A percentile compares a stretch with the other conserved stretches of the same genome.
Evolutionary conservation across 768 basidiomycete species (phyloP).

Genomic region (Cyclocybe cylindracea): DNA sequence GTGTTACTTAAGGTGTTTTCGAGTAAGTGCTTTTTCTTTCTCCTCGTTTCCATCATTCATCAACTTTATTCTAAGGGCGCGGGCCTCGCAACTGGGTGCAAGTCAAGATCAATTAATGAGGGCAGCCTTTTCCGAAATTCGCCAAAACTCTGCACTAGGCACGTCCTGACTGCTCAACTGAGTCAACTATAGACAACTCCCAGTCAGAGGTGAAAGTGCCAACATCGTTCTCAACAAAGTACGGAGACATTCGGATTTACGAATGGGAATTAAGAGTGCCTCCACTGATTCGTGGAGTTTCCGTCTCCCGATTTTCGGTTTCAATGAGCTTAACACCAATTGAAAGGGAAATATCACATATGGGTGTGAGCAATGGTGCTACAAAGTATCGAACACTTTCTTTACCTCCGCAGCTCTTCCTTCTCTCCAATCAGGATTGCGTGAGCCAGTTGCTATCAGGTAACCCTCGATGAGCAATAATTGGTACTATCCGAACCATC

Average conservation of each 20-base stretch:
- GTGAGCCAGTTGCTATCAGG: conserved; percentile 19
- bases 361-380: conserved; percentile 41
- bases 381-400: background rate
- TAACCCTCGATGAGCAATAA: background rate
- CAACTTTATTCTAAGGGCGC: conserved; percentile 49
- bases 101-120: conserved; percentile 38
- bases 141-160: conserved; percentile 71
- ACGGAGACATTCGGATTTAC: conserved; percentile 63
- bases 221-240: conserved; percentile 59
- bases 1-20: conserved; percentile 76
- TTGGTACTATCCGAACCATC: conserved; percentile 68
- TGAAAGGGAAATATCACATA: conserved; percentile 76
- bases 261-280: conserved; percentile 66
- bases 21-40: conserved; percentile 44
- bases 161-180: background rate
- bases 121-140: conserved; percentile 52
- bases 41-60: background rate
- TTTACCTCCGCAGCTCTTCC: conserved; percentile 46
- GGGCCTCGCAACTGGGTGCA: conserved; percentile 66
- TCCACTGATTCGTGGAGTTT: conserved; percentile 83
- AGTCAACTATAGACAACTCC: background rate
- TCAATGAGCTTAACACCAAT: background rate
- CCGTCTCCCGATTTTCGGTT: background rate
- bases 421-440: conserved; percentile 73
- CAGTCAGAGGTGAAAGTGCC: conserved; percentile 58